phyloP scores from a whole-genome alignment of 2,329 filamentous ascomycete species.

The Penicillium sp. region DNA sequence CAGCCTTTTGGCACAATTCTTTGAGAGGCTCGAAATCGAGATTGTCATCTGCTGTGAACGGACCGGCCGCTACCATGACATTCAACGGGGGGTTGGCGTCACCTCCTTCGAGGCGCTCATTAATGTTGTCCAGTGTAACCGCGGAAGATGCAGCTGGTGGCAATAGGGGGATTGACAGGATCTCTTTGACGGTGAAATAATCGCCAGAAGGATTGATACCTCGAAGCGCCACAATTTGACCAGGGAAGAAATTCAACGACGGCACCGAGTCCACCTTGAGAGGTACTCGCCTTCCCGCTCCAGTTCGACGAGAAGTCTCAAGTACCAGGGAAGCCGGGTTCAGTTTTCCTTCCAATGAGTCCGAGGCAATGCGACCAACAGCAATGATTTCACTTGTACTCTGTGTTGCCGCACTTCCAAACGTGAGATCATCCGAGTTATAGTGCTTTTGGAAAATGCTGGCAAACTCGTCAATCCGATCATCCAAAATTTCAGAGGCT shows the following conservation, averaged over 20 bases:
- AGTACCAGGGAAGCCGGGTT: conserved; percentile 80
- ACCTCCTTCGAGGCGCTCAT: conserved; percentile 61
- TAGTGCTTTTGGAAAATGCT: conserved; percentile 68
- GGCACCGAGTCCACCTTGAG: conserved; percentile 65
- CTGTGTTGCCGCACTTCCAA: conserved; percentile 80
- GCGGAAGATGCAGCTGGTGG: conserved; percentile 66
- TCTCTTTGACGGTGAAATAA: conserved; percentile 72
- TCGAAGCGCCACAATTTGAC: conserved; percentile 80
- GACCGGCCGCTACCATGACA: conserved; percentile 73
- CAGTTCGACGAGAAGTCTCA: conserved; percentile 78
- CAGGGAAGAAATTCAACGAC: conserved; percentile 81
- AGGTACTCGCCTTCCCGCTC: conserved; percentile 74
- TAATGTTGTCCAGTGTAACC: conserved; percentile 60
- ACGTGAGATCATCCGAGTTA: conserved; percentile 68
- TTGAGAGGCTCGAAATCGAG: conserved; percentile 84
- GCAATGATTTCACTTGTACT: conserved; percentile 82
- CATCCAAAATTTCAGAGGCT: conserved; percentile 86
- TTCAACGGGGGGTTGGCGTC: conserved; percentile 63
- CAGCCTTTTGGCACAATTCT: conserved; percentile 71
- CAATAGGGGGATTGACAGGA: conserved; percentile 68
- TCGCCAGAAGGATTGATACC: conserved; percentile 83
- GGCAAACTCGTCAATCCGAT: conserved; percentile 86
- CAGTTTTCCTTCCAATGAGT: conserved; percentile 74
- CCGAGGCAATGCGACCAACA: conserved; percentile 85
- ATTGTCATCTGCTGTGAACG: conserved; percentile 88